Percentiles rank a stretch among this genome's conserved stretches.
phyloP scores from a whole-genome alignment of 495 filamentous ascomycete species.

The Endocarpon pusillum region DNA sequence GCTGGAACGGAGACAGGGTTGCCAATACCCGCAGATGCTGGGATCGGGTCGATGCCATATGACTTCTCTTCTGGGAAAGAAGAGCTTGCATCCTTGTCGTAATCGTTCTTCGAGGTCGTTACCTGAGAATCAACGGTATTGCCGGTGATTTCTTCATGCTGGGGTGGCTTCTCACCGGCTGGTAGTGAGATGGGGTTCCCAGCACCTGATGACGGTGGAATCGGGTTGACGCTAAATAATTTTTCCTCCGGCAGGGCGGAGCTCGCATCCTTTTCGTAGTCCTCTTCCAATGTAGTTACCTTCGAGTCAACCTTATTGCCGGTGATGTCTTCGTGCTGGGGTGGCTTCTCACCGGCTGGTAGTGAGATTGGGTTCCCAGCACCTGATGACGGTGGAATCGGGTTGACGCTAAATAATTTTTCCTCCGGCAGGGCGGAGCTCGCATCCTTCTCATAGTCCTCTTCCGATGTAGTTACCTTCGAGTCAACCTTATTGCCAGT shows the following conservation, averaged over 20 bases:
- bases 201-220: constrained; percentile 60
- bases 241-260: constrained; percentile 35
- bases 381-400: constrained; percentile 61
- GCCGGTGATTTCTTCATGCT: constrained; percentile 29
- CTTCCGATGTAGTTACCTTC: constrained; percentile 58
- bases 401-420: constrained; percentile 41
- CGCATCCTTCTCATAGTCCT: constrained; percentile 60
- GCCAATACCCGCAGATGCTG: constrained; percentile 56
- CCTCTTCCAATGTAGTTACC: constrained; percentile 64
- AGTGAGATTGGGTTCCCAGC: constrained; percentile 67
- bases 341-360: constrained; percentile 61
- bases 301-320: constrained; percentile 31
- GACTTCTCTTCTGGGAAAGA: no score
- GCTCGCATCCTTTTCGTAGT: constrained; percentile 60
- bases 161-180: constrained; percentile 33
- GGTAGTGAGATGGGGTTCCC: constrained; percentile 66
- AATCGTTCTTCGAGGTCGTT: constrained; percentile 65
- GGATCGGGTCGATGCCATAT: constrained; percentile 52
- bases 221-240: constrained; percentile 42
- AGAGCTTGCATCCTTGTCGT: constrained; percentile 53
- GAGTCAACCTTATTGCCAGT: constrained; percentile 30
- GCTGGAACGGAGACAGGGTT: constrained; percentile 67
- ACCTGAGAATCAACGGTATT: constrained; percentile 39
- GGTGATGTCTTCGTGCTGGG: constrained; percentile 35
- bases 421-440: constrained; percentile 38